Conservation (phyloP, 2,329 filamentous ascomycete species). For the Trichoderma koningii region DNA sequence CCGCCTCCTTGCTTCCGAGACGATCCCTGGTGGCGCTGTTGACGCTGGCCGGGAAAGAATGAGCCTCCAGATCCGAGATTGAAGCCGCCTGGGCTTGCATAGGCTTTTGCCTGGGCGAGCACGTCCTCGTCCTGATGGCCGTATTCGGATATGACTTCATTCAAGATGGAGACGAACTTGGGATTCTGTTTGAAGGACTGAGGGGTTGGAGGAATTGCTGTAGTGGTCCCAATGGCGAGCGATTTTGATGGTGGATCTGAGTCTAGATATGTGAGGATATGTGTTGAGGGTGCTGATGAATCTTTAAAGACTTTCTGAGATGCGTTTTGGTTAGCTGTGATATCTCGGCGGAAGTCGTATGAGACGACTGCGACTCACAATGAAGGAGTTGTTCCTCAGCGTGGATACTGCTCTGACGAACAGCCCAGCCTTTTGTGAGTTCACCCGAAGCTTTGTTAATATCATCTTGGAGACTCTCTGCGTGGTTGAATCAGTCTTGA, state of each 20-base stretch:
- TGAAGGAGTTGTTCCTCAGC: slow-evolving; percentile 54
- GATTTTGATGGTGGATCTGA: slow-evolving; percentile 55
- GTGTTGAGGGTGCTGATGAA: slow-evolving; percentile 46
- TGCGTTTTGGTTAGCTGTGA: slow-evolving; percentile 34
- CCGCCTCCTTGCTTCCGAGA: slow-evolving; percentile 43
- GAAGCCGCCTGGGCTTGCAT: slow-evolving; percentile 59
- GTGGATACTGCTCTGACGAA: slow-evolving; percentile 47
- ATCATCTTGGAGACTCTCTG: slow-evolving; percentile 33
- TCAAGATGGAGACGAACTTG: slow-evolving; percentile 60
- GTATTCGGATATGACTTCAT: slow-evolving; percentile 57
- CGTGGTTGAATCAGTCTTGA: slow-evolving; percentile 7
- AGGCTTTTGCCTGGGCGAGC: slow-evolving; percentile 58
- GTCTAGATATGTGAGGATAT: slow-evolving; percentile 62
- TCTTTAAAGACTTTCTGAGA: slow-evolving; percentile 60
- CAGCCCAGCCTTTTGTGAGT: slow-evolving; percentile 30
- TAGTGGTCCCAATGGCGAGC: slow-evolving; percentile 62
- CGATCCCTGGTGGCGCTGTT: slow-evolving; percentile 42
- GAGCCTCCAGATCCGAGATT: slow-evolving; percentile 55
- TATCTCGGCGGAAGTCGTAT: slow-evolving; percentile 42
- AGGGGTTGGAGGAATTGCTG: slow-evolving; percentile 61
- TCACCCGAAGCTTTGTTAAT: slow-evolving; percentile 32
- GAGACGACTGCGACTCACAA: slow-evolving; percentile 46
- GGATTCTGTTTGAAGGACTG: slow-evolving; percentile 61
- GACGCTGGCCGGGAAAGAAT: slow-evolving; percentile 49
- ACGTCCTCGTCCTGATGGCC: slow-evolving; percentile 60